phyloP scores from a whole-genome alignment of 2,329 filamentous ascomycete genomes.

The Ascochyta rabiei region DNA sequence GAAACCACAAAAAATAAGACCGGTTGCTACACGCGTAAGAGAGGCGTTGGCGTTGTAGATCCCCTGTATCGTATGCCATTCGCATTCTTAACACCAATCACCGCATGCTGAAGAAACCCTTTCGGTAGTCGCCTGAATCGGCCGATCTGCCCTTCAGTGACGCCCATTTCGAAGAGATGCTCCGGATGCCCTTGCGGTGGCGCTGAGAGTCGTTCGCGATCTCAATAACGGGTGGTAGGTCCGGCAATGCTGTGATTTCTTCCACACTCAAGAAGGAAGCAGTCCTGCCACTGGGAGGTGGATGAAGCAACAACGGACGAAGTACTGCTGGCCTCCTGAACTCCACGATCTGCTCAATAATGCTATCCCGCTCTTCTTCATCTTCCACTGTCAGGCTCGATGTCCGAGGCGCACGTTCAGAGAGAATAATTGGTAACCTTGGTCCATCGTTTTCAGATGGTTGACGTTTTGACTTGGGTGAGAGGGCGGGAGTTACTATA shows the following conservation, averaged over 20 bases:
- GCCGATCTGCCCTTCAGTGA: constrained; percentile 23
- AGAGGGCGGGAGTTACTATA: background rate
- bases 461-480: constrained; percentile 18
- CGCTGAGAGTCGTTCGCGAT: constrained; percentile 8
- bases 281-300: constrained; percentile 29
- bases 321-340: constrained; percentile 29
- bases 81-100: background rate
- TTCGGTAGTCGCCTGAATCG: constrained; percentile 9
- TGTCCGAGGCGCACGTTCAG: constrained; percentile 6
- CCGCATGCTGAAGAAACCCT: constrained; percentile 12
- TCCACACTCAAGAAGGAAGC: constrained; percentile 12
- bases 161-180: constrained; percentile 30
- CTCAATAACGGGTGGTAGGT: background rate
- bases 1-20: background rate
- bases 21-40: background rate
- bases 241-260: constrained; percentile 27
- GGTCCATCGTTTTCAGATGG: constrained; percentile 9
- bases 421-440: constrained; percentile 13
- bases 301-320: constrained; percentile 28
- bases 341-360: constrained; percentile 35
- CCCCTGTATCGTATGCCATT: constrained; percentile 1
- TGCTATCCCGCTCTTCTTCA: constrained; percentile 20
- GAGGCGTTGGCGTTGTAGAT: background rate
- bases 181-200: constrained; percentile 30
- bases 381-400: constrained; percentile 1